Evolutionary conservation across 2,329 filamentous ascomycete species (phyloP).

Genomic region (Xylariaceae sp.): DNA sequence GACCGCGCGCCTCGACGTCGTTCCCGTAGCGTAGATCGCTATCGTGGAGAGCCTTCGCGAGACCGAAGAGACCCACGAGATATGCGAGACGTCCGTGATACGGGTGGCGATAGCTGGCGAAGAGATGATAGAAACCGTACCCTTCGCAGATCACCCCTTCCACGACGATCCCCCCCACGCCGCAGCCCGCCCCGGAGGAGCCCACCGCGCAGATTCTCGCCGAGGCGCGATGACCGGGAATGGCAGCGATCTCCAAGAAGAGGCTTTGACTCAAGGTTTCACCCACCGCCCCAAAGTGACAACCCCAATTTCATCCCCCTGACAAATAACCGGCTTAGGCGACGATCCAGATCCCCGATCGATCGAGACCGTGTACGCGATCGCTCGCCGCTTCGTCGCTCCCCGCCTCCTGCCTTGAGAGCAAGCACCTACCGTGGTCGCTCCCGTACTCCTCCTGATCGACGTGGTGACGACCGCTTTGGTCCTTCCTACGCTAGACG

Average conservation of each 20-base stretch:
- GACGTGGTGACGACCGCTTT: conserved; percentile 46
- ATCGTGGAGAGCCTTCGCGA: conserved; percentile 37
- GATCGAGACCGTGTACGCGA: conserved; percentile 43
- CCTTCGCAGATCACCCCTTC: conserved; percentile 36
- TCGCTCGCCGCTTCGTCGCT: conserved; percentile 34
- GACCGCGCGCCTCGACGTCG: conserved; percentile 40
- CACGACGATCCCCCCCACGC: conserved; percentile 33
- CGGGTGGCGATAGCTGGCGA: conserved; percentile 36
- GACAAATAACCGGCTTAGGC: conserved; percentile 36
- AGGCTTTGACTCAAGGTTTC: conserved; percentile 38
- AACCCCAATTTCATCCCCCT: conserved; percentile 30
- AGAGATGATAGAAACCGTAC: conserved; percentile 40
- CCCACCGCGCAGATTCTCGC: conserved; percentile 37
- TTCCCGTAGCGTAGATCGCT: conserved; percentile 41
- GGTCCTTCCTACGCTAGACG: conserved; percentile 40
- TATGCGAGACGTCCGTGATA: conserved; percentile 17
- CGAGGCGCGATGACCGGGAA: conserved; percentile 38
- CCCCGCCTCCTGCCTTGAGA: conserved; percentile 38
- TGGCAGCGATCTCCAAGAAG: conserved; percentile 39
- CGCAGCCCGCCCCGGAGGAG: conserved; percentile 36
- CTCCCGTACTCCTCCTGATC: conserved; percentile 48
- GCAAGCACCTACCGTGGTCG: conserved; percentile 50
- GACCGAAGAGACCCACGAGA: conserved; percentile 27
- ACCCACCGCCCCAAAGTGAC: conserved; percentile 25
- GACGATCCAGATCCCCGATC: conserved; percentile 53